Base-by-base conservation (phyloP, 345 rosid species). In the Bruguiera parviflora region DNA sequence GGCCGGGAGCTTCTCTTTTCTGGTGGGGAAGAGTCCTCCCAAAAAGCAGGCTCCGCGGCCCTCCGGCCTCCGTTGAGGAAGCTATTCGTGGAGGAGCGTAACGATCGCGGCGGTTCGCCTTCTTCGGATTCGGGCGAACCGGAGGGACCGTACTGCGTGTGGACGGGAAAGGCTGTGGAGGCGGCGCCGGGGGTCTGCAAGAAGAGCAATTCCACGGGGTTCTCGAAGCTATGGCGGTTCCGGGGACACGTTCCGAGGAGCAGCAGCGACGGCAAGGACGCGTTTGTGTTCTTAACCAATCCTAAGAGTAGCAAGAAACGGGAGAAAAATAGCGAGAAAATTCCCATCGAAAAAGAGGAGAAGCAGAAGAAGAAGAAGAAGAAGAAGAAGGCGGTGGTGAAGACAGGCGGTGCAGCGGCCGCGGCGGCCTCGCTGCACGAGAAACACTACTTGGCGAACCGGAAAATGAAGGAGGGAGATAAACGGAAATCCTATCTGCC, bases 401-500 rank as follows among this genome's bases (percentile, higher is more conserved):
- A 59, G 33, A 72, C 64, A 33, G 58, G 21, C 3, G 71, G 31
- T 1, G 69, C 73, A 79, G 77, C 81, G 65, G 49, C 69, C 81
- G 57, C 83, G 65, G 21, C 67, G 79, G 52, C 82, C 79, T 83
- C 88, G 16, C 79, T 79, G 29, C 87, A 78, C 69, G 89, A 83
- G 78, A 77, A 9, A 79, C 81, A 79, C 8, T 88, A 88, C 78
- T 77, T 77, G 75, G 80, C 76, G 63, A 83, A 78, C 49, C 85
- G 86, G 73, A 85, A 75, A 31, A 25, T 39, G 22, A 84, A 67
- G 77, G 88, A 83, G 53, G 81, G 77, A 63, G 80, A 71, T 24
- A 91, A 81, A 67, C 87, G 85, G 43, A 78, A 73, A 72, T 77
- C 95, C 53, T 85, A 87, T 39, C 74, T 89, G 73, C 94, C 97